Conservation (phyloP, 2,329 filamentous ascomycete species). For the Paecilomyces dactylethromorphus region DNA sequence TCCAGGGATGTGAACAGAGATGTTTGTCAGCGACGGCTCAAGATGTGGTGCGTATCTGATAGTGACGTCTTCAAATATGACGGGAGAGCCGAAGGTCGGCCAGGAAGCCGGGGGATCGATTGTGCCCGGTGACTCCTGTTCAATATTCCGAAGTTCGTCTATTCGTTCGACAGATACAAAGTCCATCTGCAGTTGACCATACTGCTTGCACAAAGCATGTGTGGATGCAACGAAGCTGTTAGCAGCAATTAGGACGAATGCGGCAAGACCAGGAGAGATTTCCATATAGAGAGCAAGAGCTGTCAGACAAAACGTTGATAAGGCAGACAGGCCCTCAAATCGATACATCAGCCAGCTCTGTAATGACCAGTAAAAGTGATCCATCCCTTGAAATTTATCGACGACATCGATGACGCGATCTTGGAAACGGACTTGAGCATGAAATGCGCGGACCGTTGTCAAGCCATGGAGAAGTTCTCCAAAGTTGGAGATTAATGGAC, state of each 20-base stretch:
- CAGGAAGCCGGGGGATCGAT: conserved; percentile 67
- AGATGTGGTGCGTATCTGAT: conserved; percentile 74
- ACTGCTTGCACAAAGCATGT: conserved; percentile 68
- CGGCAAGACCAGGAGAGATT: conserved; percentile 71
- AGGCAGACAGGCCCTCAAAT: conserved; percentile 65
- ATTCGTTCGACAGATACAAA: conserved; percentile 87
- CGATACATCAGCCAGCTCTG: conserved; percentile 80
- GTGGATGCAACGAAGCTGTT: conserved; percentile 60
- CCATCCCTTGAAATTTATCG: conserved; percentile 87
- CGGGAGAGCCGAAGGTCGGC: conserved; percentile 65
- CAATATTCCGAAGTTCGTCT: conserved; percentile 71
- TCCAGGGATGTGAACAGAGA: conserved; percentile 68
- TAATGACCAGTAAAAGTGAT: conserved; percentile 90
- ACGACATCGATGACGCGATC: conserved; percentile 71
- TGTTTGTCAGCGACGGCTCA: conserved; percentile 61
- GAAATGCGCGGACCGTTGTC: conserved; percentile 79
- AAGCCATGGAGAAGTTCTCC: conserved; percentile 79
- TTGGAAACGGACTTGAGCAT: conserved; percentile 72
- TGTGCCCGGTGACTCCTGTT: conserved; percentile 64
- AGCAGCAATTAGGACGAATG: conserved; percentile 73
- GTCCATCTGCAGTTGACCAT: conserved; percentile 83
- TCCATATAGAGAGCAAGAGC: conserved; percentile 66
- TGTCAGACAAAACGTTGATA: conserved; percentile 68
- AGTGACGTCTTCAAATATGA: conserved; percentile 70
- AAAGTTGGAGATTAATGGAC: conserved; percentile 86